A percentile compares a stretch with the other conserved stretches of the same genome.
Conservation (phyloP, 768 basidiomycete species). For the Lenzites betulinus region DNA sequence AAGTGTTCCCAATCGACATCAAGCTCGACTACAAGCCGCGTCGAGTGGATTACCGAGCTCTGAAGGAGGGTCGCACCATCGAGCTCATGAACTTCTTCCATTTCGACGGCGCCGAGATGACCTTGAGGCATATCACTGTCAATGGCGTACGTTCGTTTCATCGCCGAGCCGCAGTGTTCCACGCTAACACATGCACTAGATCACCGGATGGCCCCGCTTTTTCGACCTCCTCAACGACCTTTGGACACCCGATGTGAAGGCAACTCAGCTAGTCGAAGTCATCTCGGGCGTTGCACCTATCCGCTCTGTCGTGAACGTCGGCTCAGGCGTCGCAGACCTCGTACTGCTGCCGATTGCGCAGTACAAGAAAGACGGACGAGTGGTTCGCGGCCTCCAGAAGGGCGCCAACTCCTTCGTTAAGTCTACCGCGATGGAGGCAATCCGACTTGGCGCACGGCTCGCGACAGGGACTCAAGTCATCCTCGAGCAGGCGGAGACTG, state of each 20-base stretch:
- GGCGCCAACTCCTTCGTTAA: conserved; percentile 92
- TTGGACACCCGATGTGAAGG: conserved; percentile 99
- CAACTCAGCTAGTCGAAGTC: conserved; percentile 95
- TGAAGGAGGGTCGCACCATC: conserved; percentile 88
- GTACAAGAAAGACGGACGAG: conserved; percentile 94
- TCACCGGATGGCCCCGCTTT: conserved; percentile 89
- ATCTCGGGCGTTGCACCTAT: conserved; percentile 97
- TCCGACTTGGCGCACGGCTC: conserved; percentile 90
- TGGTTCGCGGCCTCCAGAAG: conserved; percentile 91
- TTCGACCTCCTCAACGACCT: conserved; percentile 94
- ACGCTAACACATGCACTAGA: conserved; percentile 44
- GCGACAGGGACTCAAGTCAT: conserved; percentile 99
- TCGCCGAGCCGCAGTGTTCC: background rate
- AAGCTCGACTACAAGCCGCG: conserved; percentile 99
- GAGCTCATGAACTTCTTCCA: conserved; percentile 99
- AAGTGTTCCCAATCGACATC: conserved; percentile 92
- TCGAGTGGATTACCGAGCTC: conserved; percentile 89
- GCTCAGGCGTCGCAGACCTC: conserved; percentile 94
- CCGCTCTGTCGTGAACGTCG: conserved; percentile 95
- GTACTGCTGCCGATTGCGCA: conserved; percentile 95
- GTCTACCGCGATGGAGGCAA: conserved; percentile 92
- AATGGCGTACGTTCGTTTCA: conserved; percentile 66
- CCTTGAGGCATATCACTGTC: conserved; percentile 87
- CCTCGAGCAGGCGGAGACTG: conserved; percentile 90
- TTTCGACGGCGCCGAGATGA: conserved; percentile 99